Evolutionary conservation across 2,329 filamentous ascomycete species (phyloP), one percentile per base, ranked within the genome.

Genomic region (Stachybotrys chartarum): DNA sequence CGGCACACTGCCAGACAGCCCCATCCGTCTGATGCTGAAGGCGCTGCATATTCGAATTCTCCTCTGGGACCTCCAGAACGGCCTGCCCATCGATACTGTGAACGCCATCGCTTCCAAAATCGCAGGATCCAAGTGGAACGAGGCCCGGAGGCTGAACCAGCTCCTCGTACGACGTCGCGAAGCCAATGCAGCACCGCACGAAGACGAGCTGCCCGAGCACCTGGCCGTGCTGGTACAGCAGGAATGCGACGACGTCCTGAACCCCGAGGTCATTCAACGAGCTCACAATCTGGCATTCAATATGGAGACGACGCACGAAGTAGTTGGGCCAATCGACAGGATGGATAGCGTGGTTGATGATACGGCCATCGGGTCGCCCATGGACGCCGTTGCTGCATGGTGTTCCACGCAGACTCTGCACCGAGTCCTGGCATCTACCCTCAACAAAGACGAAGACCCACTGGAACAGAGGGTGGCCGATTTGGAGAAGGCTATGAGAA

Each of bases 281-380:
- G 91, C 91, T 1, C 90, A 93, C 68, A 96, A 96, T 67, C 78
- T 97, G 16, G 90, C 91, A 3, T 96, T 91, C 83, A 94, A 96
- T 70, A 81, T 83, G 56, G 84, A 86, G 5, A 93, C 88, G 0
- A 84, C 85, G 2, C 78, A 89, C 63, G 84, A 86, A 32, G 80
- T 85, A 0, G 74, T 78, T 48, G 76, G 80, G 3, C 76, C 79
- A 24, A 87, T 90, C 59, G 84, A 87, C 53, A 84, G 88, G 51
- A 88, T 95, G 79, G 88, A 95, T 66, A 80, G 83, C 6, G 90
- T 96, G 1, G 88, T 94, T 3, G 88, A 94, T 57, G 93, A 97
- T 64, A 83, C 84, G 53, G 87, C 91, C 3, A 89, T 97, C 57
- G 84, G 88, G 53, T 94, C 90, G 17, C 90, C 92, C 0, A 82